phyloP scores from a whole-genome alignment of 2,329 filamentous ascomycete species.

The Fusarium foetens region DNA sequence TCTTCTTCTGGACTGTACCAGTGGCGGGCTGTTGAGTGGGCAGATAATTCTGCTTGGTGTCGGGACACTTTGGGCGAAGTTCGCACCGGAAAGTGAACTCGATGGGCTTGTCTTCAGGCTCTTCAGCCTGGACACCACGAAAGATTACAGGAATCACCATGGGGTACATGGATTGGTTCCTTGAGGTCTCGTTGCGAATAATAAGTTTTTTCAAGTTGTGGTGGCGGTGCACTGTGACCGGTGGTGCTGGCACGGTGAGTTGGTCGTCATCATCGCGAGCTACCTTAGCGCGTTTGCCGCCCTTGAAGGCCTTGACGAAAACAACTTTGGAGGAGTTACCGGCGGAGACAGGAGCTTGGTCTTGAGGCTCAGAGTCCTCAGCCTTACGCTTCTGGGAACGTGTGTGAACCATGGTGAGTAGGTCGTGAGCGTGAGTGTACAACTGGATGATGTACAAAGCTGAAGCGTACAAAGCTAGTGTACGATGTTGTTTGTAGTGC shows the following conservation, averaged over 20 bases:
- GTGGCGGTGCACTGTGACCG: not conserved
- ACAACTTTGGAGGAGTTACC: not conserved
- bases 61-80: not conserved
- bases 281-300: not conserved
- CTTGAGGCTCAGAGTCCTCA: not conserved
- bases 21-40: not conserved
- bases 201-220: not conserved
- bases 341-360: rapidly evolving
- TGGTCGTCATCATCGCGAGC: not conserved
- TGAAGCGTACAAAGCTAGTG: not conserved
- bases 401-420: not conserved
- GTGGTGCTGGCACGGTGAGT: not conserved
- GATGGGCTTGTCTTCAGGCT: not conserved
- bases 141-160: not conserved
- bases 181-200: not conserved
- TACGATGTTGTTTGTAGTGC: not conserved
- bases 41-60: too few relatives aligned
- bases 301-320: not conserved
- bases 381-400: not conserved
- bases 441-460: not conserved
- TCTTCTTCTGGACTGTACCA: not conserved
- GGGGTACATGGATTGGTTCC: not conserved
- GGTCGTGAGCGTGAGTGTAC: not conserved
- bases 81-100: not conserved
- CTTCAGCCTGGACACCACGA: not conserved